A percentile compares a stretch with the other conserved stretches of the same genome.
Evolutionary conservation across 371 early-diverging fungal species (phyloP).

Genomic region (Mucor indicus): DNA sequence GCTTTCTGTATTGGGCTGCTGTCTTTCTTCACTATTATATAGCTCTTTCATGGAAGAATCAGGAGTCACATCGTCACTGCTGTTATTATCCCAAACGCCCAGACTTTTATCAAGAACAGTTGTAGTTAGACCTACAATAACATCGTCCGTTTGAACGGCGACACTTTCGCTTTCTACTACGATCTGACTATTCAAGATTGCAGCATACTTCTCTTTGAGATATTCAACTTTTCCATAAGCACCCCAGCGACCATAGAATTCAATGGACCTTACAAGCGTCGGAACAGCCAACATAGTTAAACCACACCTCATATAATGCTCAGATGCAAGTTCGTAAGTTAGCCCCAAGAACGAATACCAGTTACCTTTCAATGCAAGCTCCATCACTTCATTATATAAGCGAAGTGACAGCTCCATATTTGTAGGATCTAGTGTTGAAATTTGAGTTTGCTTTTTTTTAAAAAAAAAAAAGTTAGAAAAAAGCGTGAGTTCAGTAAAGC

Average conservation of each 20-base stretch:
- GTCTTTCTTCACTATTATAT: slow-evolving; percentile 16
- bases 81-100: slow-evolving; percentile 19
- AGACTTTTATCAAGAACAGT: slow-evolving; percentile 4
- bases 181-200: slow-evolving; percentile 18
- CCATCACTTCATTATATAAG: slow-evolving; percentile 31
- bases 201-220: slow-evolving; percentile 22
- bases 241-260: slow-evolving; percentile 34
- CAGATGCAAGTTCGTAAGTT: slow-evolving; percentile 26
- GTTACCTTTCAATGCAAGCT: slow-evolving; percentile 19
- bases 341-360: slow-evolving; percentile 34
- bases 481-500: not conserved
- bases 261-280: slow-evolving; percentile 23
- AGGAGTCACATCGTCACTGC: slow-evolving; percentile 19
- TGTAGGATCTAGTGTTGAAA: slow-evolving; percentile 17
- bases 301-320: slow-evolving; percentile 24
- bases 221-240: slow-evolving; percentile 37
- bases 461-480: not conserved
- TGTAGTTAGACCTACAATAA: slow-evolving; percentile 13
- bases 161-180: slow-evolving; percentile 12
- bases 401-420: slow-evolving; percentile 4
- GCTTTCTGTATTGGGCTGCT: no score
- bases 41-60: slow-evolving; percentile 26
- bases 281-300: slow-evolving; percentile 32
- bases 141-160: slow-evolving; percentile 34
- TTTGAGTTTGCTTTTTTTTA: slow-evolving; percentile 27